These are phyloP conservation scores for Pestalotiopsis sp. DNA, from an alignment of 2,329 filamentous ascomycete genomes.

Conservation along the genomic window DNA sequence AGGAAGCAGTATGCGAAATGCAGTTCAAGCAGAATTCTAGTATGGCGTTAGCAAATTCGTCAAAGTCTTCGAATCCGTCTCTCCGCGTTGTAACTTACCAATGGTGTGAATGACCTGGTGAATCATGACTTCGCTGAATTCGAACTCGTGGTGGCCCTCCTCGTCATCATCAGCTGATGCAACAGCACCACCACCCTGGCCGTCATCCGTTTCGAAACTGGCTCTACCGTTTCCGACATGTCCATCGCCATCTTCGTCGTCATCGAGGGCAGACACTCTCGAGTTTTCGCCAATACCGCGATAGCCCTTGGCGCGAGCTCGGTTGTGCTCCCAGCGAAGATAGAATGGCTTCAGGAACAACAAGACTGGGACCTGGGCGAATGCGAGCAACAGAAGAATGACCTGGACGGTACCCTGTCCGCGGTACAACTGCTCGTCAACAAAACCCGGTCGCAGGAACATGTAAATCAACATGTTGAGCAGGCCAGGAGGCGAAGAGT, in stretches of 20 bases:
- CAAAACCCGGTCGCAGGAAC: slow-evolving; percentile 84
- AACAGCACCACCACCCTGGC: slow-evolving; percentile 56
- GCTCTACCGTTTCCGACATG: slow-evolving; percentile 61
- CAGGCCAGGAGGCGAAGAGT: slow-evolving; percentile 75
- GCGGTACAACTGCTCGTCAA: slow-evolving; percentile 74
- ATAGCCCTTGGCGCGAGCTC: slow-evolving; percentile 84
- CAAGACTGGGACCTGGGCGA: slow-evolving; percentile 85
- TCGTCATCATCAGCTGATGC: slow-evolving; percentile 63
- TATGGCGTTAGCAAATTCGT: background rate
- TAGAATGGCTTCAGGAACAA: slow-evolving; percentile 96
- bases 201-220: slow-evolving; percentile 67
- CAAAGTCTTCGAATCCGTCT: no score
- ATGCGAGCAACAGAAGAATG: slow-evolving; percentile 76
- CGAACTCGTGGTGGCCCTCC: slow-evolving; percentile 89
- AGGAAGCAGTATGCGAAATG: slow-evolving; percentile 97
- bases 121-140: slow-evolving; percentile 97
- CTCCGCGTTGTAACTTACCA: slow-evolving; percentile 57
- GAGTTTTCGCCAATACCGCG: slow-evolving; percentile 88
- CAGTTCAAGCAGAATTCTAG: slow-evolving; percentile 98
- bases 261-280: slow-evolving; percentile 86
- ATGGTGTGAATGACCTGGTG: slow-evolving; percentile 99
- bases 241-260: slow-evolving; percentile 71
- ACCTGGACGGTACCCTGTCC: slow-evolving; percentile 79
- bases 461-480: slow-evolving; percentile 99
- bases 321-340: slow-evolving; percentile 91